Conservation (phyloP, 805 yeast genomes). For the Phaffomyces thermotolerans region DNA sequence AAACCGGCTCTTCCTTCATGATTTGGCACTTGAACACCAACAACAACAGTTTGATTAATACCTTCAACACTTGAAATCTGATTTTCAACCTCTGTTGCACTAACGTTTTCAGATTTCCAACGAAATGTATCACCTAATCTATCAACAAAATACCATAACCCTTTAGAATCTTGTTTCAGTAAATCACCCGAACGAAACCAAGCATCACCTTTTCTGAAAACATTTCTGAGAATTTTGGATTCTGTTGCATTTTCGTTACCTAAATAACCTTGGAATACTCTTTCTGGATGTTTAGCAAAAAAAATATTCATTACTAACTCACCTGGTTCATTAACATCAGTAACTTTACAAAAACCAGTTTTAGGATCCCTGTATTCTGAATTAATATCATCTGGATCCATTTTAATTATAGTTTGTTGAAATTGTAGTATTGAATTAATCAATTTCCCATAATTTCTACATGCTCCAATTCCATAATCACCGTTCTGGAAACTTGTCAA, state of each 20-base stretch:
- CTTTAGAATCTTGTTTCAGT: conserved; percentile 57
- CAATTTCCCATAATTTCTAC: conserved; percentile 67
- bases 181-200: conserved; percentile 89
- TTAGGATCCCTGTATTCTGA: conserved; percentile 61
- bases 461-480: conserved; percentile 79
- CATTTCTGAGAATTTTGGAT: conserved; percentile 65
- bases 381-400: conserved; percentile 76
- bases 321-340: conserved; percentile 66
- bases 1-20: conserved; percentile 96
- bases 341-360: conserved; percentile 52
- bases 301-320: conserved; percentile 76
- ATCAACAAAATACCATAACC: conserved; percentile 78
- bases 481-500: conserved; percentile 75
- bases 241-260: conserved; percentile 75
- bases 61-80: conserved; percentile 36
- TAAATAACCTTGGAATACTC: conserved; percentile 82
- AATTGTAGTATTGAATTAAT: conserved; percentile 44
- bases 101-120: conserved; percentile 94
- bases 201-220: conserved; percentile 81
- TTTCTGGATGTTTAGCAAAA: conserved; percentile 55
- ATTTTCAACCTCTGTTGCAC: conserved; percentile 89
- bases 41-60: conserved; percentile 70
- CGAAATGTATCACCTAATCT: conserved; percentile 92
- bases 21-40: conserved; percentile 75
- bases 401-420: conserved; percentile 56